Evolutionary conservation across 768 basidiomycete species (phyloP).

Genomic region (Lepiota brunneoincarnata): DNA sequence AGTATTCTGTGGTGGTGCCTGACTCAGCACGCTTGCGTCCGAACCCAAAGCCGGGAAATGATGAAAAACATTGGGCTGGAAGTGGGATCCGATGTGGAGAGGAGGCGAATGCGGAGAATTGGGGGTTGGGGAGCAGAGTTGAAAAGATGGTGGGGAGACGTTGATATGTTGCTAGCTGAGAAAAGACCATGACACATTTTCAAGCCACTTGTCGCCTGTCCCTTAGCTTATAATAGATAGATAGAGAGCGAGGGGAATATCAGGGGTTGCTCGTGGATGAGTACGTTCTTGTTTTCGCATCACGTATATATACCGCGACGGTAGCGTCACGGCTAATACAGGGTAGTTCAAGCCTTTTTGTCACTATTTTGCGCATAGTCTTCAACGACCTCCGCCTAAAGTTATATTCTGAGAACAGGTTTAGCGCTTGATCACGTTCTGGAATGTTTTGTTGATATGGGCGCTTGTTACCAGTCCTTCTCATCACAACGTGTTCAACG

Average conservation of each 20-base stretch:
- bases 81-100: constrained; percentile 23
- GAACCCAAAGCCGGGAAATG: constrained; percentile 22
- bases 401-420: background rate
- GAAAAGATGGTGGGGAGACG: constrained; percentile 36
- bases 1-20: constrained; percentile 55
- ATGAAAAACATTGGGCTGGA: constrained; percentile 32
- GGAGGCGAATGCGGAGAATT: constrained; percentile 43
- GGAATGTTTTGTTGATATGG: background rate
- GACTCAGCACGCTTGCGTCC: constrained; percentile 32
- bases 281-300: too few species aligned
- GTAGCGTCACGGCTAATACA: too few species aligned
- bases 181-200: background rate
- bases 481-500: constrained; percentile 11
- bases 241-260: too few species aligned
- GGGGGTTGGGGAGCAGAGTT: constrained; percentile 50
- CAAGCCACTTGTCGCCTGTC: too few species aligned
- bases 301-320: too few species aligned
- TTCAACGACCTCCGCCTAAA: background rate
- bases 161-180: constrained; percentile 26
- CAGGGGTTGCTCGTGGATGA: too few species aligned
- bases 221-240: too few species aligned
- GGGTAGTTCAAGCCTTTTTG: too few species aligned
- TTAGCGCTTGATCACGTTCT: background rate
- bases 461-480: background rate
- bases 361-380: too few species aligned